phyloP scores from a whole-genome alignment of 1,139 yeast species.

The Cylindricascospora bacillispora region DNA sequence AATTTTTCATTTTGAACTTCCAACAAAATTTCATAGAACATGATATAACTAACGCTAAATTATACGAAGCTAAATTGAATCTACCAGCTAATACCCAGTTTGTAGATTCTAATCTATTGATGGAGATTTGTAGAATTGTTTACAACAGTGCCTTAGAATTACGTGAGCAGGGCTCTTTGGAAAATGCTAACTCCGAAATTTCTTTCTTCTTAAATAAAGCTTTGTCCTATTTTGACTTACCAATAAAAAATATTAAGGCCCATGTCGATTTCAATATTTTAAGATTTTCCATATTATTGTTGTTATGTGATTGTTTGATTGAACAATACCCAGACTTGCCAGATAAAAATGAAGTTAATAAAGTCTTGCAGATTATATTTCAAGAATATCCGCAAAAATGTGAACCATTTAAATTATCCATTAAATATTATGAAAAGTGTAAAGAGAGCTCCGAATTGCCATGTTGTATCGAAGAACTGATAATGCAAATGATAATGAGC shows the following conservation, averaged over 20 bases:
- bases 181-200: conserved; percentile 1
- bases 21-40: conserved; percentile 9
- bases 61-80: conserved; percentile 10
- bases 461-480: conserved; percentile 8
- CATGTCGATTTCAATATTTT: conserved; percentile 12
- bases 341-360: background rate
- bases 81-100: conserved; percentile 4
- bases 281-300: conserved; percentile 7
- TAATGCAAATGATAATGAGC: conserved; percentile 16
- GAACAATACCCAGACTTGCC: conserved; percentile 3
- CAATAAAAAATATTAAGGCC: conserved; percentile 7
- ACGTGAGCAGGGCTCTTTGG: too few species aligned
- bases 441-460: conserved; percentile 3
- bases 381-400: conserved; percentile 13
- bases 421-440: conserved; percentile 7
- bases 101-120: conserved; percentile 8
- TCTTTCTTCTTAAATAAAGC: conserved; percentile 5
- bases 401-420: conserved; percentile 11
- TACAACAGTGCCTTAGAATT: conserved; percentile 11
- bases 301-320: conserved; percentile 9
- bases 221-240: conserved; percentile 6
- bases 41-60: conserved; percentile 14
- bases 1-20: conserved; percentile 11
- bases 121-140: conserved; percentile 16
- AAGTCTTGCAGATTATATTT: conserved; percentile 7